A percentile compares a stretch with the other conserved stretches of the same genome.
phyloP scores from a whole-genome alignment of 208 protist genomes.

The Crithidia brevicula region DNA sequence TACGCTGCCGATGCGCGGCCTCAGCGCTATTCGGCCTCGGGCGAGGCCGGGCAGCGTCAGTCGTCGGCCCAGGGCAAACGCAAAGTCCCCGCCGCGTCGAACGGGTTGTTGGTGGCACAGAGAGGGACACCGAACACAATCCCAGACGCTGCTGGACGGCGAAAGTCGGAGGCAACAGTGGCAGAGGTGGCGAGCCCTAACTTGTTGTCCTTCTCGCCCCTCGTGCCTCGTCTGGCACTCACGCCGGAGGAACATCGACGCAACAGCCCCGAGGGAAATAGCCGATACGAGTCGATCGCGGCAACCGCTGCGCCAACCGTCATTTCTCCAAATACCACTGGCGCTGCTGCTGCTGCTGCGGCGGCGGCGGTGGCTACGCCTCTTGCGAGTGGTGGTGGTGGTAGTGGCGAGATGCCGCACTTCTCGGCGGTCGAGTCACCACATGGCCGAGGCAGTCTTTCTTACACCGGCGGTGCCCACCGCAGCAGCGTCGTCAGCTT shows the following conservation, averaged over 20 bases:
- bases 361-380: neutral
- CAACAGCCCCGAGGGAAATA: neutral
- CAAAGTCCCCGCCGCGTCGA: too few relatives aligned
- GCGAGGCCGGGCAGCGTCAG: too few relatives aligned
- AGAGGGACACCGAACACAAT: too few relatives aligned
- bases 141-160: too few relatives aligned
- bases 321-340: neutral
- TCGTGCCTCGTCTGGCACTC: neutral
- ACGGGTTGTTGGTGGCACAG: too few relatives aligned
- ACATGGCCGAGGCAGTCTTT: neutral
- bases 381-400: too few relatives aligned
- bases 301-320: neutral
- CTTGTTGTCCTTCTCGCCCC: constrained; percentile 3
- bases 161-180: neutral
- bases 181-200: neutral
- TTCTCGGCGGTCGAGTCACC: neutral
- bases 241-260: neutral
- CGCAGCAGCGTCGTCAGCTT: constrained; percentile 17
- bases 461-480: neutral
- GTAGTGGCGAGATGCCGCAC: neutral
- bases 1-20: neutral
- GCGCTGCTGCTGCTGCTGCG: neutral
- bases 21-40: too few relatives aligned
- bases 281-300: neutral
- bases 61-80: too few relatives aligned